Evolutionary conservation across 495 filamentous ascomycete species (phyloP), one percentile per base, ranked within the genome.

Genomic region (Lasiosphaeris hirsuta): DNA sequence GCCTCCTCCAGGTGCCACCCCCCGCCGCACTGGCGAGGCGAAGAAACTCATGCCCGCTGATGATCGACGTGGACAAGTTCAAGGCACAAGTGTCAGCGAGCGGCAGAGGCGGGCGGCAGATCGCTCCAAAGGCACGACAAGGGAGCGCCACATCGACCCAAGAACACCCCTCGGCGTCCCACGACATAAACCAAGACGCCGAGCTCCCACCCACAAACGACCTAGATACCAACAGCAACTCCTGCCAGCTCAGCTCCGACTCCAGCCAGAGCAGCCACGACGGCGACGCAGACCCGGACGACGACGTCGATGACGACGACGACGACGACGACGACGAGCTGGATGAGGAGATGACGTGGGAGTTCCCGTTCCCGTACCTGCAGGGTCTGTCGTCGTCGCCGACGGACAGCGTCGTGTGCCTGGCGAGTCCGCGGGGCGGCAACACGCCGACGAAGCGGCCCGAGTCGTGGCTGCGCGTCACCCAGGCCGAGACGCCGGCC

Each of bases 321-420:
- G 44, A 7, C 9, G 44, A 47, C 44, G 44, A 23, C 14, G 44
- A 47, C 5, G 5, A 23, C 17, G 14, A 37, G 4, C 42, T 47
- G n/a, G 53, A 56, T 43, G 53, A 56, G 10, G 43, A 56, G 5
- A 56, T 56, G 11, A 56, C 53, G 2, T 56, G 53, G 53, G 53
- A 56, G 19, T 56, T 56, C 23, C 53, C 53, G 33, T 51, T 51
- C 35, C 49, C 49, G 11, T 51, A 39, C 49, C 38, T 39, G 14
- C 49, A 51, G 40, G 49, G 49, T 3, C 35, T 51, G 4, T 36
- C 49, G 7, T 51, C 35, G 15, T 51, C 49, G n/a, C 49, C 49
- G 1, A 51, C 49, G 0, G 49, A 51, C 34, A 51, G 49, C 35
- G 18, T 51, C 33, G 49, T 23, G 17, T 51, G 49, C 30, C 34